Percentiles rank a stretch among this genome's conserved stretches.
These are phyloP conservation scores for Tranzscheliella williamsii DNA, from an alignment of 1,284 basidiomycete species.

Conservation along the genomic window DNA sequence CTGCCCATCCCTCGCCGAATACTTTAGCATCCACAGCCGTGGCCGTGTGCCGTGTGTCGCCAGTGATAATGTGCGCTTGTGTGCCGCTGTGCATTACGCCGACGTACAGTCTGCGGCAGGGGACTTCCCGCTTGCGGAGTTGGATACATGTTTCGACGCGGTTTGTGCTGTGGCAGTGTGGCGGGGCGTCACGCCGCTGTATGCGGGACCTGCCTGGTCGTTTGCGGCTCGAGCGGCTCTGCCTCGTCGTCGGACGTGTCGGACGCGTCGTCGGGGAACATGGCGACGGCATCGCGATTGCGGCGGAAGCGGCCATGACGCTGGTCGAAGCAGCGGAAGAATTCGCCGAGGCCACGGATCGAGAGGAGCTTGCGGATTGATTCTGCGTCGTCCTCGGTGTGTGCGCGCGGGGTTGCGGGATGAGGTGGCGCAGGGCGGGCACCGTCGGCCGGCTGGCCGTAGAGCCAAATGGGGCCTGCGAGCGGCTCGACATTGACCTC, in stretches of 20 bases:
- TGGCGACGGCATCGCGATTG: constrained; percentile 2
- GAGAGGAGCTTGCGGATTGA: constrained; percentile 8
- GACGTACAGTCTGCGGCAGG: too few species aligned
- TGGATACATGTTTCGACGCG: too few species aligned
- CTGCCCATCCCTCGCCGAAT: too few species aligned
- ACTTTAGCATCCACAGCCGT: too few species aligned
- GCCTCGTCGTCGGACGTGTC: constrained; percentile 9
- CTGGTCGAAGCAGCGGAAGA: constrained; percentile 36
- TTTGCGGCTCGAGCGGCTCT: too few species aligned
- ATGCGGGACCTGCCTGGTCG: too few species aligned
- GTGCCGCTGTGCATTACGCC: too few species aligned
- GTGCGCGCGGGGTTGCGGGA: neutral
- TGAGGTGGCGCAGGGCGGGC: neutral
- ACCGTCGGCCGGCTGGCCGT: constrained; percentile 7
- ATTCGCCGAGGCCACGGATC: constrained; percentile 12
- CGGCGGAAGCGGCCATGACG: constrained; percentile 4
- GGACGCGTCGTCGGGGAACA: constrained; percentile 36
- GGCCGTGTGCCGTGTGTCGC: too few species aligned
- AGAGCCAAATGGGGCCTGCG: constrained; percentile 14
- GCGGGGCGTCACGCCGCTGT: too few species aligned
- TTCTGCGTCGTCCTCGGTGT: neutral
- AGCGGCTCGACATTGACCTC: constrained; percentile 27
- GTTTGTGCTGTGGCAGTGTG: too few species aligned
- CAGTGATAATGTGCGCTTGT: too few species aligned
- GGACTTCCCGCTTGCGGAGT: too few species aligned